phyloP scores from a whole-genome alignment of 2,329 filamentous ascomycete species.

The Xylariales sp. region DNA sequence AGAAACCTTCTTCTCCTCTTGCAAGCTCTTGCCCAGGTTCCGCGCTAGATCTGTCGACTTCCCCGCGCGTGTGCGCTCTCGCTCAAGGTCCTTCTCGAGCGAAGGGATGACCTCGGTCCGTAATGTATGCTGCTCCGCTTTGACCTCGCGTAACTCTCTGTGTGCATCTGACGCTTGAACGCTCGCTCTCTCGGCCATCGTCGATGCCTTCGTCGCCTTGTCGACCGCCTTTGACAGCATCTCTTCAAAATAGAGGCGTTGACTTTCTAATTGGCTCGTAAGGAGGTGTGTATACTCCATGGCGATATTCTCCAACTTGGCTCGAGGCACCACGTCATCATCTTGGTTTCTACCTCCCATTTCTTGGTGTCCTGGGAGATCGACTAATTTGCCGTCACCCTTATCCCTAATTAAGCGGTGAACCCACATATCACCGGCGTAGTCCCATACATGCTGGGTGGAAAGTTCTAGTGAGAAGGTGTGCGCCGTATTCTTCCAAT shows the following conservation, averaged over 20 bases:
- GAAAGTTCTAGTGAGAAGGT: conserved; percentile 92
- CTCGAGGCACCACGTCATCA: conserved; percentile 76
- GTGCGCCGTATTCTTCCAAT: conserved; percentile 90
- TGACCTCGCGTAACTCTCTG: conserved; percentile 63
- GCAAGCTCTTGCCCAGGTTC: conserved; percentile 77
- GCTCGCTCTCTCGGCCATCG: conserved; percentile 72
- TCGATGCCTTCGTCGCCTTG: conserved; percentile 81
- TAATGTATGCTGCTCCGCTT: conserved; percentile 64
- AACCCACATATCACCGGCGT: conserved; percentile 94
- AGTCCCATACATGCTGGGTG: conserved; percentile 98
- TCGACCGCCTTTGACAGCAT: conserved; percentile 88
- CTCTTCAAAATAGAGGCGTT: conserved; percentile 94
- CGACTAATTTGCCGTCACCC: conserved; percentile 89
- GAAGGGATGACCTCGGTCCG: conserved; percentile 68
- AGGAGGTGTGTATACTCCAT: conserved; percentile 95
- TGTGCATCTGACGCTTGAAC: conserved; percentile 61
- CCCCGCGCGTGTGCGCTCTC: conserved; percentile 74
- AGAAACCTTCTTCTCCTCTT: conserved; percentile 88
- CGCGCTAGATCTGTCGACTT: conserved; percentile 82
- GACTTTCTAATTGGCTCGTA: conserved; percentile 90
- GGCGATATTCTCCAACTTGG: conserved; percentile 80
- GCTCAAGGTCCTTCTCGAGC: conserved; percentile 78
- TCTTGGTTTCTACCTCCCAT: conserved; percentile 53
- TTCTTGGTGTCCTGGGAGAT: conserved; percentile 73
- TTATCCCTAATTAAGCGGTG: conserved; percentile 95